Evolutionary conservation across 2,329 filamentous ascomycete species (phyloP).

Genomic region (Penicillium sp.): DNA sequence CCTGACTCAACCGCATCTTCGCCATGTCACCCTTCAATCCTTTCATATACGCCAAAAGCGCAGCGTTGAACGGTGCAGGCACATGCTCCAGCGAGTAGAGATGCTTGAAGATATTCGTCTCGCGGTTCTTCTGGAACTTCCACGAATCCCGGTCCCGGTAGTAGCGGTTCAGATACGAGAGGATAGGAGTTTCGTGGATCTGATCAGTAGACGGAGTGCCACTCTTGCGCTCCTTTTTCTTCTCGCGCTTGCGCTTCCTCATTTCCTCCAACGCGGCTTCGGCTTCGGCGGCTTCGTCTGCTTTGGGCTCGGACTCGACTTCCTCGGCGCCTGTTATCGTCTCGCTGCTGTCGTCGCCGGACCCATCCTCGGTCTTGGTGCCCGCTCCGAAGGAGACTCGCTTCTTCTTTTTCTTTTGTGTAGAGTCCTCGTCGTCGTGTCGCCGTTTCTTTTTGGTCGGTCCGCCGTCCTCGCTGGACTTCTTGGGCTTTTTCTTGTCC

Average conservation of each 20-base stretch:
- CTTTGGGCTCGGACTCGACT: constrained; percentile 18
- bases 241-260: constrained; percentile 33
- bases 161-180: constrained; percentile 76
- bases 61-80: constrained; percentile 65
- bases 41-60: constrained; percentile 73
- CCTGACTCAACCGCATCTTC: constrained; percentile 61
- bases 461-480: constrained; percentile 21
- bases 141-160: constrained; percentile 67
- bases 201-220: constrained; percentile 15
- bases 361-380: constrained; percentile 58
- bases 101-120: constrained; percentile 81
- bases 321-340: constrained; percentile 10
- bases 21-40: constrained; percentile 75
- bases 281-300: constrained; percentile 22
- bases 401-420: constrained; percentile 44
- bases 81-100: constrained; percentile 70
- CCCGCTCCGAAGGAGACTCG: constrained; percentile 65
- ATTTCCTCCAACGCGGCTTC: constrained; percentile 26
- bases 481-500: constrained; percentile 26
- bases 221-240: constrained; percentile 24
- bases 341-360: constrained; percentile 5
- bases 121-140: constrained; percentile 97
- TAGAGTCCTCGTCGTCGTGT: constrained; percentile 16
- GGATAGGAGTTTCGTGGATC: constrained; percentile 52
- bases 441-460: constrained; percentile 21